Evolutionary conservation across 257 asterid species (phyloP).

Genomic region (Solanum lycopersicoides): DNA sequence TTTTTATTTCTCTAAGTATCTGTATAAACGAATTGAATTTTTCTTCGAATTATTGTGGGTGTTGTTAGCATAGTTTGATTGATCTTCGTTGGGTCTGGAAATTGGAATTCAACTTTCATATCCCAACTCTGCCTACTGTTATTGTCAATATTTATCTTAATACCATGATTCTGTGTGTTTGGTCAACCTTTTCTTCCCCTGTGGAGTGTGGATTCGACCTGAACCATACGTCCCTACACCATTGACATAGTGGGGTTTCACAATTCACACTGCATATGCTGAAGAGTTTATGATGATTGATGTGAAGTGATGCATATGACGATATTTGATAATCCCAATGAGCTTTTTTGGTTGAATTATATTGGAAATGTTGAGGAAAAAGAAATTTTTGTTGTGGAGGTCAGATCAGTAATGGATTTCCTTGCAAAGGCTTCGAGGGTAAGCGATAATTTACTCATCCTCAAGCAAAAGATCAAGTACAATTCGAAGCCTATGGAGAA

Average conservation of each 20-base stretch:
- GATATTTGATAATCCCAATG: background rate
- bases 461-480: background rate
- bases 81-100: background rate
- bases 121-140: no score
- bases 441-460: background rate
- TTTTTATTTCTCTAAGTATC: background rate
- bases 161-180: background rate
- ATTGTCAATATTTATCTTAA: no score
- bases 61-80: background rate
- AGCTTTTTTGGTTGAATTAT: background rate
- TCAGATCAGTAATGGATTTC: background rate
- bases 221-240: background rate
- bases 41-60: background rate
- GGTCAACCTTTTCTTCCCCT: background rate
- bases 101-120: background rate
- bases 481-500: background rate
- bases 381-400: background rate
- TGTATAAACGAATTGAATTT: background rate
- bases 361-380: background rate
- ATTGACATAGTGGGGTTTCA: background rate
- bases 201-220: background rate
- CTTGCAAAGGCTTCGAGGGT: background rate
- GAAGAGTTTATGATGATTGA: background rate
- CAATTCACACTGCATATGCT: background rate
- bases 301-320: background rate